Conservation (phyloP, 2,329 filamentous ascomycete genomes). For the Penicillium sclerotiorum region DNA sequence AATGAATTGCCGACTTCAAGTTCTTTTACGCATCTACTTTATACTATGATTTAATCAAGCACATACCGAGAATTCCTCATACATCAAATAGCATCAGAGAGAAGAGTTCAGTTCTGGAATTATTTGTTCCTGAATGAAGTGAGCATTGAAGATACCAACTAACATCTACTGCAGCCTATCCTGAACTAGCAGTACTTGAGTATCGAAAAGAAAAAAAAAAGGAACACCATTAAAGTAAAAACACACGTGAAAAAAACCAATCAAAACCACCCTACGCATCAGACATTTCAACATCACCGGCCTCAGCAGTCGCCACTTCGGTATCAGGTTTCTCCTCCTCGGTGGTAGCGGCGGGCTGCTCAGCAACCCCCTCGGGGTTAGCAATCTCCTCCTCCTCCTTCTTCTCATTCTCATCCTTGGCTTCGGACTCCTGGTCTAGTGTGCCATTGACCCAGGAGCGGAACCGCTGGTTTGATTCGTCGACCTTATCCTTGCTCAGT, state of each 20-base stretch:
- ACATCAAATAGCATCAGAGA: too few relatives aligned
- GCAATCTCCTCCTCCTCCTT: conserved; percentile 4
- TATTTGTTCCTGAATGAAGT: too few relatives aligned
- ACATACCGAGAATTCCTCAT: too few relatives aligned
- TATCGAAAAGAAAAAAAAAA: background rate
- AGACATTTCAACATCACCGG: background rate
- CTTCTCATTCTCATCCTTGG: conserved; percentile 9
- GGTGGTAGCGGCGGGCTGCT: conserved; percentile 8
- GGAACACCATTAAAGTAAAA: background rate
- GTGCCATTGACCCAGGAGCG: conserved; percentile 49
- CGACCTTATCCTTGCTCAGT: conserved; percentile 53
- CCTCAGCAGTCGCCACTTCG: conserved; percentile 21
- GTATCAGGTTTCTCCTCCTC: conserved; percentile 20
- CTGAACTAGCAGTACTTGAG: too few relatives aligned
- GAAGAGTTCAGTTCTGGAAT: too few relatives aligned
- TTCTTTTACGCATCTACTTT: too few relatives aligned
- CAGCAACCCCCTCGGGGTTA: conserved; percentile 7
- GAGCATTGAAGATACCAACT: too few relatives aligned
- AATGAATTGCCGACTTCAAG: too few relatives aligned
- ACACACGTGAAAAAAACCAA: background rate
- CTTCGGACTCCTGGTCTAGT: conserved; percentile 22
- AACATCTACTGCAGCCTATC: too few relatives aligned
- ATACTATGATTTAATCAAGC: too few relatives aligned
- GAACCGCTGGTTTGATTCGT: conserved; percentile 51
- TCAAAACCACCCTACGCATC: conserved; percentile 25